phyloP scores from a whole-genome alignment of 148 eudicot genomes.

The Rhododendron henanense region DNA sequence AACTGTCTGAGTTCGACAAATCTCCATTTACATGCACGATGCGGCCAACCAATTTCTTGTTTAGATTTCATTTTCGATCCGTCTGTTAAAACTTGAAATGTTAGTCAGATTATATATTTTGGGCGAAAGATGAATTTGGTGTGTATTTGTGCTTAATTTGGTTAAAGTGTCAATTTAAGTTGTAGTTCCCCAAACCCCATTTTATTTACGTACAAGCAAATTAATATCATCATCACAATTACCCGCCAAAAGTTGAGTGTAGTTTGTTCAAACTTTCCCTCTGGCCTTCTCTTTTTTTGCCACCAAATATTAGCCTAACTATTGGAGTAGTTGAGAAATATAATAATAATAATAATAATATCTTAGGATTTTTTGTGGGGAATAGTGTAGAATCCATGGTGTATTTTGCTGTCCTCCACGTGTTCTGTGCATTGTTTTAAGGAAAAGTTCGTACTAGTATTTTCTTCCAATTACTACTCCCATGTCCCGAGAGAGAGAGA shows the following conservation, averaged over 20 bases:
- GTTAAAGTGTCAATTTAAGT: constrained; percentile 5
- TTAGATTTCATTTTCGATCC: background rate
- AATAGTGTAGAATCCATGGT: background rate
- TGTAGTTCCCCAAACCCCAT: background rate
- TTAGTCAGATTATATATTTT: background rate
- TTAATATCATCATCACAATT: background rate
- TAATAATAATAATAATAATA: background rate
- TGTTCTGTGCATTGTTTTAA: background rate
- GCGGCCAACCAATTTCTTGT: background rate
- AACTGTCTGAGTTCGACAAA: background rate
- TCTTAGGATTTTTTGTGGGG: background rate
- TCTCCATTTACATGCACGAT: background rate
- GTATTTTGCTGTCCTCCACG: background rate
- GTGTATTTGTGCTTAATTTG: background rate
- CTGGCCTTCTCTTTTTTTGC: background rate
- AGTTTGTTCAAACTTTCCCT: constrained; percentile 8
- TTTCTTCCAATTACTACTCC: background rate
- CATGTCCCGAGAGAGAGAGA: background rate
- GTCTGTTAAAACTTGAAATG: background rate
- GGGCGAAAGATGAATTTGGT: background rate
- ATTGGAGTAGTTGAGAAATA: background rate
- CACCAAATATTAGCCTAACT: background rate
- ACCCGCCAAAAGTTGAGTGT: background rate
- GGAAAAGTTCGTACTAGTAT: background rate
- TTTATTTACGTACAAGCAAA: background rate